Conservation (phyloP, 2,329 filamentous ascomycete genomes). For the Helicocarpus griseus region DNA sequence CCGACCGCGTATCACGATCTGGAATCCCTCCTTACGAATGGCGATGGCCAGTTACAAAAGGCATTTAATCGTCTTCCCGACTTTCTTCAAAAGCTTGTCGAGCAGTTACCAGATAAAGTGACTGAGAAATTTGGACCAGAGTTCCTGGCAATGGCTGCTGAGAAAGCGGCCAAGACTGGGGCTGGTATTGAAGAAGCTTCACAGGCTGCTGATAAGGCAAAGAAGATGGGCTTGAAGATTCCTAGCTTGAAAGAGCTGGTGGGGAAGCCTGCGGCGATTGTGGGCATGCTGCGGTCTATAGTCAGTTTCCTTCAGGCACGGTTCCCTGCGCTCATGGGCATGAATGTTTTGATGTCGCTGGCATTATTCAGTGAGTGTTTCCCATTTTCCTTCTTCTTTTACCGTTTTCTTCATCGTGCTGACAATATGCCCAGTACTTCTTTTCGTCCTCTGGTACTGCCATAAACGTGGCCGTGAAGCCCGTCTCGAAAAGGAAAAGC, state of each 20-base stretch:
- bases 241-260: constrained; percentile 69
- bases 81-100: constrained; percentile 77
- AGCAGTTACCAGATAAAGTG: constrained; percentile 72
- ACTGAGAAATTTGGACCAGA: constrained; percentile 69
- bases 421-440: constrained; percentile 53
- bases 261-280: constrained; percentile 77
- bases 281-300: constrained; percentile 78
- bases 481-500: constrained; percentile 56
- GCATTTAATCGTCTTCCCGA: constrained; percentile 60
- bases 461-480: constrained; percentile 87
- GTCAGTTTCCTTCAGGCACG: constrained; percentile 76
- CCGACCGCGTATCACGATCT: constrained; percentile 91
- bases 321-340: constrained; percentile 84
- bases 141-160: constrained; percentile 66
- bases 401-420: constrained; percentile 1
- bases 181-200: constrained; percentile 45
- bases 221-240: constrained; percentile 58
- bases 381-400: not conserved
- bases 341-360: constrained; percentile 83
- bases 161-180: constrained; percentile 53
- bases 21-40: constrained; percentile 54
- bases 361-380: constrained; percentile 65
- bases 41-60: constrained; percentile 54
- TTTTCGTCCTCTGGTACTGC: constrained; percentile 97
- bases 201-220: constrained; percentile 47